Evolutionary conservation across 2,329 filamentous ascomycete species (phyloP).

Genomic region (Penicillium oxalicum): DNA sequence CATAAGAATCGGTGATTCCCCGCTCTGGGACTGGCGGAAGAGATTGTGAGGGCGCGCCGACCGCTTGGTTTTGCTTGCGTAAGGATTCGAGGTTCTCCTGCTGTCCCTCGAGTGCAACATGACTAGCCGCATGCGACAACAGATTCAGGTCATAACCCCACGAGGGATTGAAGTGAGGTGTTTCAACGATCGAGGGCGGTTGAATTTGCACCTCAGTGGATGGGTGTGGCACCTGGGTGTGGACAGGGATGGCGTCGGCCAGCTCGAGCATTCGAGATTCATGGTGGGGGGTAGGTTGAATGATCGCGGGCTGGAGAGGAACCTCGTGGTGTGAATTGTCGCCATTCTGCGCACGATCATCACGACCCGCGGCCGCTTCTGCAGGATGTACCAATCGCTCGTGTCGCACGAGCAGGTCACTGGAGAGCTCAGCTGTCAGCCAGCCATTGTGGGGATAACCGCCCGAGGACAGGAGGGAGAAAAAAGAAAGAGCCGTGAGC

Average conservation of each 20-base stretch:
- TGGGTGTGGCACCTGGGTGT: conserved; percentile 30
- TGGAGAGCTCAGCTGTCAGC: conserved; percentile 24
- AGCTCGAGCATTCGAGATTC: conserved; percentile 43
- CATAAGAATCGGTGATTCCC: conserved; percentile 39
- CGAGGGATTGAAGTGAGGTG: conserved; percentile 44
- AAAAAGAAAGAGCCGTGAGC: neutral
- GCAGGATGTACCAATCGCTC: conserved; percentile 45
- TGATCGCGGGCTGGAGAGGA: conserved; percentile 32
- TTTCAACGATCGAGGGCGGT: conserved; percentile 36
- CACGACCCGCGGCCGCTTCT: conserved; percentile 37
- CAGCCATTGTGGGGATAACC: conserved; percentile 15
- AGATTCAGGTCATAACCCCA: conserved; percentile 48
- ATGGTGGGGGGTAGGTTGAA: conserved; percentile 33
- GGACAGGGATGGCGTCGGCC: conserved; percentile 40
- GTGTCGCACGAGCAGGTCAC: conserved; percentile 46
- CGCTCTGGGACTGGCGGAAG: conserved; percentile 30
- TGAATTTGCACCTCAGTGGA: conserved; percentile 36
- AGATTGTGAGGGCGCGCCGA: conserved; percentile 32
- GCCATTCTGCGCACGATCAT: conserved; percentile 30
- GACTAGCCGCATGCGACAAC: conserved; percentile 45
- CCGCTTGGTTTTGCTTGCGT: conserved; percentile 29
- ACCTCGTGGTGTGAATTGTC: conserved; percentile 29
- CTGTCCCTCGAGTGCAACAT: conserved; percentile 45
- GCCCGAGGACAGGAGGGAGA: neutral
- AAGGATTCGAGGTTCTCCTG: conserved; percentile 37